A percentile compares a stretch with the other conserved stretches of the same genome.
phyloP scores from a whole-genome alignment of 2,329 filamentous ascomycete genomes.

The Aspergillus oerlinghausenensis region DNA sequence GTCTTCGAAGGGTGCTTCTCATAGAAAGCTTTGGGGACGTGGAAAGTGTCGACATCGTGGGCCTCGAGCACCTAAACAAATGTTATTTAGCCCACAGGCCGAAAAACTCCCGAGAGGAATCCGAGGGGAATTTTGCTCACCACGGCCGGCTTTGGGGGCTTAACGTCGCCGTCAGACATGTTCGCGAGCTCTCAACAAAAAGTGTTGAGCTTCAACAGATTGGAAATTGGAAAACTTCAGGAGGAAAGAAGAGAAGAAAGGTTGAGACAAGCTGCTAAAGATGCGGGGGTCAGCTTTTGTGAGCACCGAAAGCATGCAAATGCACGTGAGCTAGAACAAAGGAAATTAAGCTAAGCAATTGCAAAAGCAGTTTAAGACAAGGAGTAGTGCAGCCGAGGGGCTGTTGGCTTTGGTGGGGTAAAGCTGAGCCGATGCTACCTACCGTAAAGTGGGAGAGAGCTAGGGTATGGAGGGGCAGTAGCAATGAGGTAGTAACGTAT shows the following conservation, averaged over 20 bases:
- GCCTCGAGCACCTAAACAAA: conserved; percentile 39
- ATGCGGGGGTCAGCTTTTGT: background rate
- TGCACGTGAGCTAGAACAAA: conserved; percentile 12
- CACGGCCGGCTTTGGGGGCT: conserved; percentile 36
- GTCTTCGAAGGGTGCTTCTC: conserved; percentile 58
- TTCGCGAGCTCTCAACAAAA: conserved; percentile 8
- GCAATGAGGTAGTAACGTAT: background rate
- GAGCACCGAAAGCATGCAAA: background rate
- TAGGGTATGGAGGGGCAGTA: conserved; percentile 4
- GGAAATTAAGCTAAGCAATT: conserved; percentile 12
- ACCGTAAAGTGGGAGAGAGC: background rate
- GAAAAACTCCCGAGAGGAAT: background rate
- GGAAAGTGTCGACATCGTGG: conserved; percentile 47
- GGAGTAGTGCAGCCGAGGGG: background rate
- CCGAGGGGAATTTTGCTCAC: conserved; percentile 26
- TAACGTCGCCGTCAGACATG: conserved; percentile 36
- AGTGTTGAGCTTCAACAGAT: conserved; percentile 3
- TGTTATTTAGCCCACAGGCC: conserved; percentile 13
- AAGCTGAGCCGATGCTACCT: background rate
- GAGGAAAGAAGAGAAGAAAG: background rate
- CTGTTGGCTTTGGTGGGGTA: conserved; percentile 1
- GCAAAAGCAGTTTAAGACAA: background rate
- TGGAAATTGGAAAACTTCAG: background rate
- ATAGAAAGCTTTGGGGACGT: conserved; percentile 55
- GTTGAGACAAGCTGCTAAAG: background rate